Conservation (phyloP, 2,329 filamentous ascomycete genomes). For the Microsporum canis region DNA sequence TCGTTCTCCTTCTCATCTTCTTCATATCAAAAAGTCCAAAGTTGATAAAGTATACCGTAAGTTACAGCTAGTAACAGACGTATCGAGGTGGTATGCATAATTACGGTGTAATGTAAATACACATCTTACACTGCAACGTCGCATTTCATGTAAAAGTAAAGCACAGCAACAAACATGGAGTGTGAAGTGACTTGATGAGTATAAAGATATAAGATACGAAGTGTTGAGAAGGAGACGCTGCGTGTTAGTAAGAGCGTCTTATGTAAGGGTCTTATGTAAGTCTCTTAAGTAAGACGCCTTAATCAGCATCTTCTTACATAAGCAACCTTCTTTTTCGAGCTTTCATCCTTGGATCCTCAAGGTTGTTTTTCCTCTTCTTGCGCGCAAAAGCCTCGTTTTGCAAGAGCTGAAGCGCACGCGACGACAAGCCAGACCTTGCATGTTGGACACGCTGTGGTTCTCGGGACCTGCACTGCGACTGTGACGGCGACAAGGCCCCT, state of each 20-base stretch:
- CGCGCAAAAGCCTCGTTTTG: not conserved
- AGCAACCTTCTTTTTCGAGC: not conserved
- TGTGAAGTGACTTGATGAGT: not conserved
- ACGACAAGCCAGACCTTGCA: not conserved
- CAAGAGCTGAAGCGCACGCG: not conserved
- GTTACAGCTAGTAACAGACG: not conserved
- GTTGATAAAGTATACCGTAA: not conserved
- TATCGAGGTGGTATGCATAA: not conserved
- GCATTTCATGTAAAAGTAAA: not conserved
- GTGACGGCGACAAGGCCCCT: constrained; percentile 6
- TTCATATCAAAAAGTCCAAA: not conserved
- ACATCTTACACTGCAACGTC: not conserved
- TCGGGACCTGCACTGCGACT: constrained; percentile 7
- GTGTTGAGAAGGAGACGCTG: no score
- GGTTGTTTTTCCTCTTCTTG: not conserved
- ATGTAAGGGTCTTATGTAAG: no score
- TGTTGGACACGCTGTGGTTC: not conserved
- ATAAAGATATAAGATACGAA: no score
- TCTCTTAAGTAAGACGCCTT: not conserved
- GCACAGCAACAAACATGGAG: no score
- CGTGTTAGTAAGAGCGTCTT: no score
- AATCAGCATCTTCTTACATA: not conserved
- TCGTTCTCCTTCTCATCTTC: not conserved
- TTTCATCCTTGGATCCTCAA: not conserved
- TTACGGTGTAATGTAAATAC: not conserved